A percentile compares a stretch with the other conserved stretches of the same genome.
phyloP scores from a whole-genome alignment of 345 rosid genomes.

The Eucalyptus camaldulensis region DNA sequence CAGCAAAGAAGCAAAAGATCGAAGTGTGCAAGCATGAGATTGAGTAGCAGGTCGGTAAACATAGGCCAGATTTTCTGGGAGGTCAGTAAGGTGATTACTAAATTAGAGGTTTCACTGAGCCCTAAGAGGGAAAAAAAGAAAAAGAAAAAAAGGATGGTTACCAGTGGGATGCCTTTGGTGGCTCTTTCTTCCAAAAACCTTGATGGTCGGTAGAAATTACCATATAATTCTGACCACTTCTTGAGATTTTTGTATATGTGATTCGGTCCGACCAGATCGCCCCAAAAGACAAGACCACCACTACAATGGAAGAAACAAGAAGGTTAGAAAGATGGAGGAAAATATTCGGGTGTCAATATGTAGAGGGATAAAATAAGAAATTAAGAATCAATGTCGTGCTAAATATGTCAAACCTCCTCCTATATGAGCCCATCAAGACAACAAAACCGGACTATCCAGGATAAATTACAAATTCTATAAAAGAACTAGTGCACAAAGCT shows the following conservation, averaged over 20 bases:
- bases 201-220: slow-evolving; percentile 66
- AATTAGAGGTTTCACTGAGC: background rate
- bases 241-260: slow-evolving; percentile 54
- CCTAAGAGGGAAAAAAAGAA: background rate
- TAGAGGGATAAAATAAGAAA: background rate
- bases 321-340: background rate
- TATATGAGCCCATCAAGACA: background rate
- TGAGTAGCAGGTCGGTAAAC: background rate
- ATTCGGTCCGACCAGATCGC: slow-evolving; percentile 54
- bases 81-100: background rate
- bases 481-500: background rate
- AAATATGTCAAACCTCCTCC: background rate
- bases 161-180: slow-evolving; percentile 55
- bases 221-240: slow-evolving; percentile 60
- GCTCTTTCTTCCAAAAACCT: slow-evolving; percentile 88
- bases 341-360: background rate
- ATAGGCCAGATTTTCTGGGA: background rate
- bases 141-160: slow-evolving; percentile 1
- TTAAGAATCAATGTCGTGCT: background rate
- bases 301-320: slow-evolving; percentile 21
- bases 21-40: background rate
- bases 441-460: background rate
- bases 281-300: slow-evolving; percentile 94
- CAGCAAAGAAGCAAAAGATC: background rate
- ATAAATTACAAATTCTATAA: background rate